These are phyloP conservation scores for Talaromyces atroroseus DNA, from an alignment of 2,329 filamentous ascomycete species.

Conservation along the genomic window DNA sequence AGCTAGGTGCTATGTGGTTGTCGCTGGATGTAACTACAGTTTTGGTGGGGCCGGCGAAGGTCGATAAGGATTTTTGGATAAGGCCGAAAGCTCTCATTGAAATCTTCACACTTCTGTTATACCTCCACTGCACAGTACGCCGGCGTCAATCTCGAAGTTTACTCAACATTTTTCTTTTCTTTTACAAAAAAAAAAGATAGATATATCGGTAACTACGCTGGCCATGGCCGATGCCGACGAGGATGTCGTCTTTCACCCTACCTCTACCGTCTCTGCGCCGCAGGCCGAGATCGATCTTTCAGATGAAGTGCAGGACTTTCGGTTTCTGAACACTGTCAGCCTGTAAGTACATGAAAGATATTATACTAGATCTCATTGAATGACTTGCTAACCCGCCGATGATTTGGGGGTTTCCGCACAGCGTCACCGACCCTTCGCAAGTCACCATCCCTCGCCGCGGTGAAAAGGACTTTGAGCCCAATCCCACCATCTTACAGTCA, in stretches of 20 bases:
- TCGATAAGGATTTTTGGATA: too few relatives aligned
- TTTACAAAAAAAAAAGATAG: not conserved
- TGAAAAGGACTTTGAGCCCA: constrained; percentile 95
- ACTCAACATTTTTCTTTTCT: not conserved
- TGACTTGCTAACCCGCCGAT: constrained; percentile 27
- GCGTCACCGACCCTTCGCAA: constrained; percentile 29
- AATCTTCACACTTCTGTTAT: too few relatives aligned
- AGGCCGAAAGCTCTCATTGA: too few relatives aligned
- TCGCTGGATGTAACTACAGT: too few relatives aligned
- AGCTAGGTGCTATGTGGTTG: too few relatives aligned
- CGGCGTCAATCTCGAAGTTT: too few relatives aligned
- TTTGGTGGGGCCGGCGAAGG: too few relatives aligned
- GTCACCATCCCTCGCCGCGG: constrained; percentile 72
- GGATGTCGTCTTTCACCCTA: constrained; percentile 30
- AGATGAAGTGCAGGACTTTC: constrained; percentile 83
- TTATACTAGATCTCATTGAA: not conserved
- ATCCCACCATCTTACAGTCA: constrained; percentile 78
- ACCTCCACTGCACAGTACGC: too few relatives aligned
- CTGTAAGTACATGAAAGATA: constrained; percentile 31
- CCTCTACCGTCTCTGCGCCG: constrained; percentile 25
- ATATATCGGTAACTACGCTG: not conserved
- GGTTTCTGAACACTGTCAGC: constrained; percentile 59
- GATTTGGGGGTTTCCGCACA: constrained; percentile 16
- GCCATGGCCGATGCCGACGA: constrained; percentile 43
- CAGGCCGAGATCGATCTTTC: constrained; percentile 58